phyloP scores from a whole-genome alignment of 345 rosid genomes.

The Salix suchowensis region DNA sequence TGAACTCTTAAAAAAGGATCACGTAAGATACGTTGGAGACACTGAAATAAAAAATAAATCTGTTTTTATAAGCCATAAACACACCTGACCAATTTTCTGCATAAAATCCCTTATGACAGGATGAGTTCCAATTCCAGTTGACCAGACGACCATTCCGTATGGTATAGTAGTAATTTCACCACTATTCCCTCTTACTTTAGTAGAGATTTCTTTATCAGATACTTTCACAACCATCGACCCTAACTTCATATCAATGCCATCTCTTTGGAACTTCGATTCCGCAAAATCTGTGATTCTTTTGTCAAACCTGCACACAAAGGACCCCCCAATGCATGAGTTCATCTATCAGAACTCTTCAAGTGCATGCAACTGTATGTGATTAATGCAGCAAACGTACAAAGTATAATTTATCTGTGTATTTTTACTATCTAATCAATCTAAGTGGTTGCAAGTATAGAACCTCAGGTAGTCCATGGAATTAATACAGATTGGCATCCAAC shows the following conservation, averaged over 20 bases:
- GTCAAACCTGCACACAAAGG: slow-evolving; percentile 77
- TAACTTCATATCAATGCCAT: slow-evolving; percentile 79
- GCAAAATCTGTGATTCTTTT: slow-evolving; percentile 96
- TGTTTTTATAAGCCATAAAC: neutral
- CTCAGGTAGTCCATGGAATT: neutral
- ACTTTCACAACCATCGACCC: slow-evolving; percentile 93
- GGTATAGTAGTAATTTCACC: slow-evolving; percentile 56
- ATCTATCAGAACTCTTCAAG: neutral
- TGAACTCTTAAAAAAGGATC: neutral
- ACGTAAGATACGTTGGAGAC: neutral
- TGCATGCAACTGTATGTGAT: neutral
- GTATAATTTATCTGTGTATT: neutral
- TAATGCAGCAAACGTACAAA: neutral
- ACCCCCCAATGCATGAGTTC: neutral
- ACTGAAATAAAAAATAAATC: neutral
- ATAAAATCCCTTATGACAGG: slow-evolving; percentile 82
- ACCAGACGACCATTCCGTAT: slow-evolving; percentile 97
- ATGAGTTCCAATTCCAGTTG: slow-evolving; percentile 92
- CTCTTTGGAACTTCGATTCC: slow-evolving; percentile 82
- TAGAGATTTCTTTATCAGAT: slow-evolving; percentile 69
- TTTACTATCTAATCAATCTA: neutral
- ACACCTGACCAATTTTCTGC: slow-evolving; percentile 93
- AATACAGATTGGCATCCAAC: neutral
- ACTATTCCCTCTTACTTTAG: slow-evolving; percentile 64
- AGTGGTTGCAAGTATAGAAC: neutral